Evolutionary conservation across 306 rosid species (phyloP), one percentile per base, ranked within the genome.

Genomic region (Acacia melanoxylon): DNA sequence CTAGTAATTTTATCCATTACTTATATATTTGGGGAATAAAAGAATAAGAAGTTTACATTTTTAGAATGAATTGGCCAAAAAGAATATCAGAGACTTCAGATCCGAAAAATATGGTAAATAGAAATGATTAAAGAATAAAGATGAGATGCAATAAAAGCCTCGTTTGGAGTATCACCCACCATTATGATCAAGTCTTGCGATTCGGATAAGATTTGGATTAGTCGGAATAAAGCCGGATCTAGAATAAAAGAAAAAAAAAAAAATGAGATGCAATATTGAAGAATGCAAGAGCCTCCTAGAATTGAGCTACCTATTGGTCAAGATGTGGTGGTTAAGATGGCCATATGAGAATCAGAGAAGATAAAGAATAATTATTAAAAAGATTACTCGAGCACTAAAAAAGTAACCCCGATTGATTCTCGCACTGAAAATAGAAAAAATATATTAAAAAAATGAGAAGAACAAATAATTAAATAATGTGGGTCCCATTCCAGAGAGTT

Each of bases 401-500:
- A 74, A 14, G 41, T 59, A 59, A 74, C 7, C 0, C n/a, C 49
- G 71, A 35, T 78, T 67, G 33, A 20, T 58, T 68, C 10, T 72
- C 42, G 72, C 20, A 33, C 41, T 35, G 37, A 78, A 46, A 46
- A 25, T 1, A 25, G 45, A 14, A 14, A 61, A 24, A 24, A 24
- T n/a, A 25, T 22, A 61, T 59, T 61, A 1, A 27, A 5, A 27
- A 62, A 27, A 62, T 4, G 17, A 13, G 9, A n/a, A 62, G 19
- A 68, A 68, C 0, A 16, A 68, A 6, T 67, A 17, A 16, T 7
- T 35, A 17, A 17, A 68, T 17, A 35, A 12, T 1, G 8, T 25
- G 40, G 40, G 68, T 62, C 68, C 84, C 84, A 78, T 29, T 27
- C 69, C 83, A 87, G 72, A 25, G 40, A 45, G 40, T 66, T 88